Evolutionary conservation across 2,329 filamentous ascomycete species (phyloP).

Genomic region (Trichoderma afroharzianum): DNA sequence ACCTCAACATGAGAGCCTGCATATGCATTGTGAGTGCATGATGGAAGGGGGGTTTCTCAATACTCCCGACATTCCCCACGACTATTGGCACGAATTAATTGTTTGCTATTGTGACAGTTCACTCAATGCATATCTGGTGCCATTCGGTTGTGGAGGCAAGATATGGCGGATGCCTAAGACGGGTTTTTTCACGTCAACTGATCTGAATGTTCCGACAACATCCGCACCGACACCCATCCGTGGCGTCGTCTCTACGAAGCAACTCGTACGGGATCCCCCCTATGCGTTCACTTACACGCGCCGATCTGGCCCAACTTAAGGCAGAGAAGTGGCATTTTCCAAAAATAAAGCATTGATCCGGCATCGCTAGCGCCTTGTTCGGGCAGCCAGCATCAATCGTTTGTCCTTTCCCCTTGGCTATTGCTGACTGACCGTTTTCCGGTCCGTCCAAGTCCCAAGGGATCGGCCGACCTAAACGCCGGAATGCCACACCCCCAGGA

Average conservation of each 20-base stretch:
- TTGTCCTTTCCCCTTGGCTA: background rate
- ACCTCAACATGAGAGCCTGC: background rate
- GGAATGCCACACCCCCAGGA: background rate
- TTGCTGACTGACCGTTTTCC: background rate
- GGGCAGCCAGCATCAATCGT: background rate
- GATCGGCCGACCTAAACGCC: constrained; percentile 7
- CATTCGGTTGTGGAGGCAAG: background rate
- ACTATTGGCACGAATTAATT: background rate
- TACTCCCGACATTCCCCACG: background rate
- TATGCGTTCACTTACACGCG: background rate
- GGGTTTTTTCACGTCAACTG: background rate
- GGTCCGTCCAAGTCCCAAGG: background rate
- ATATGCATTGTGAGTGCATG: background rate
- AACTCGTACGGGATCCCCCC: background rate
- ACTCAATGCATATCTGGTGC: background rate
- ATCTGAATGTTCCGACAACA: background rate
- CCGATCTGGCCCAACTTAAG: background rate
- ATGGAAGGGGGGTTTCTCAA: background rate
- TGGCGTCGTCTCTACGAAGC: background rate
- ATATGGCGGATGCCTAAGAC: background rate
- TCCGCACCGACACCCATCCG: background rate
- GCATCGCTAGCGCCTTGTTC: background rate
- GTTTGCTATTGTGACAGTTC: background rate
- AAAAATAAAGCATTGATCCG: background rate
- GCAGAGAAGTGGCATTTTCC: background rate